A percentile compares a stretch with the other conserved stretches of the same genome.
phyloP scores from a whole-genome alignment of 2,329 filamentous ascomycete genomes.

The Nakataea oryzae region DNA sequence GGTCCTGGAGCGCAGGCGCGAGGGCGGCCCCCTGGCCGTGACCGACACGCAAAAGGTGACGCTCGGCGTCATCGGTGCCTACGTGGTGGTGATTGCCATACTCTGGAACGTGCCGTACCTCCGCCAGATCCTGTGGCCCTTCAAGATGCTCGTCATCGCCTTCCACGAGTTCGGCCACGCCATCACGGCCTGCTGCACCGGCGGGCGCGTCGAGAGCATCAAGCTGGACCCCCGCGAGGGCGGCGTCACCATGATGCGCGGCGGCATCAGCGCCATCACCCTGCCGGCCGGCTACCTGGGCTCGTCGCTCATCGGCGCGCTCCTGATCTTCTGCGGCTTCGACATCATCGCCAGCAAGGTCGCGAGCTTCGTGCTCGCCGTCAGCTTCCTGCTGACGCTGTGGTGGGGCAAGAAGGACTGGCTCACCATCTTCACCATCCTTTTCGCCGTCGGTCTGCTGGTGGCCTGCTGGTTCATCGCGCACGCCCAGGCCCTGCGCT shows the following conservation, averaged over 20 bases:
- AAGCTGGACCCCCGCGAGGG: constrained; percentile 66
- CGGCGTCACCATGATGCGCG: constrained; percentile 68
- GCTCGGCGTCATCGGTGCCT: constrained; percentile 48
- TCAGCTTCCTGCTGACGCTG: constrained; percentile 66
- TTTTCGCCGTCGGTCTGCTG: constrained; percentile 60
- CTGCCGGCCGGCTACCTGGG: constrained; percentile 71
- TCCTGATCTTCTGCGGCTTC: constrained; percentile 72
- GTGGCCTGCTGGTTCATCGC: constrained; percentile 72
- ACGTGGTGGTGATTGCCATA: constrained; percentile 59
- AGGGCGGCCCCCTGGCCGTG: constrained; percentile 38
- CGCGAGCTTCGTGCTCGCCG: constrained; percentile 62
- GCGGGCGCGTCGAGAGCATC: constrained; percentile 50
- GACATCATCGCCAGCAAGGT: constrained; percentile 73
- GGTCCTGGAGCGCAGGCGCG: neutral
- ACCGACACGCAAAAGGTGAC: constrained; percentile 62
- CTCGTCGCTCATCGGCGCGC: constrained; percentile 64
- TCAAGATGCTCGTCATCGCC: constrained; percentile 81
- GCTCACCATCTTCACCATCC: constrained; percentile 62
- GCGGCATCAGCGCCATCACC: constrained; percentile 59
- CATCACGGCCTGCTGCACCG: constrained; percentile 60
- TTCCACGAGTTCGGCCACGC: constrained; percentile 77
- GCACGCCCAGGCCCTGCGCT: constrained; percentile 63
- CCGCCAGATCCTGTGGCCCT: constrained; percentile 67
- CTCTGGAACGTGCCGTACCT: constrained; percentile 74
- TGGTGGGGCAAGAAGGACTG: constrained; percentile 77